Evolutionary conservation across 306 rosid genomes (phyloP), one percentile per base, ranked within the genome.

Genomic region (Carpinus viminea): DNA sequence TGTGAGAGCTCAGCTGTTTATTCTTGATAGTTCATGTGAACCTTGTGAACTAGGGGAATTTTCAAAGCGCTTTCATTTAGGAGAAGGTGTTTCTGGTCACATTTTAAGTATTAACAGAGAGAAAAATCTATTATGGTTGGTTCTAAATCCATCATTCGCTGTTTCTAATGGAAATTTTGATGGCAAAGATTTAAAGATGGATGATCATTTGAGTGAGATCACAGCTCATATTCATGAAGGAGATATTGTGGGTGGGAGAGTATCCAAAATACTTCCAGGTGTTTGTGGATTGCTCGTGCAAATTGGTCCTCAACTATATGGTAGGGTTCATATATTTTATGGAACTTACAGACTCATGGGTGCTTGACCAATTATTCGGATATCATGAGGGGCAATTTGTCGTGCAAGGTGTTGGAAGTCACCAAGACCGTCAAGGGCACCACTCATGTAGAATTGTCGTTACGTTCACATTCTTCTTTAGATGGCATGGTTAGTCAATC

Each of bases 361-460:
- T 86, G 82, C 82, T 93, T 62, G 88, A 91, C 73, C 99, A 98
- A 0, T 84, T 93, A 86, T 83, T 89, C 68, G 96, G 91, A 84
- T 95, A 85, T 88, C 83, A 82, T 34, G 97, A 91, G 79, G 93
- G 98, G 54, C 92, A 93, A 84, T 93, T 91, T 89, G 88, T 95
- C 80, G 85, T 92, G 96, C 84, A 84, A 78, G 86, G 93, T 91
- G 70, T 90, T 93, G 51, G 96, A 93, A 88, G 72, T 88, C 75
- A 80, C n/a, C n/a, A n/a, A n/a, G n/a, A n/a, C n/a, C n/a, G n/a
- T n/a, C n/a, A n/a, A n/a, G n/a, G n/a, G n/a, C n/a, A n/a, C n/a
- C n/a, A n/a, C n/a, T n/a, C n/a, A n/a, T n/a, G n/a, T n/a, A n/a
- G n/a, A n/a, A n/a, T n/a, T n/a, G n/a, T n/a, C n/a, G n/a, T n/a